Evolutionary conservation across 805 yeast species (phyloP).

Genomic region (Debaryomyces prosopidis): DNA sequence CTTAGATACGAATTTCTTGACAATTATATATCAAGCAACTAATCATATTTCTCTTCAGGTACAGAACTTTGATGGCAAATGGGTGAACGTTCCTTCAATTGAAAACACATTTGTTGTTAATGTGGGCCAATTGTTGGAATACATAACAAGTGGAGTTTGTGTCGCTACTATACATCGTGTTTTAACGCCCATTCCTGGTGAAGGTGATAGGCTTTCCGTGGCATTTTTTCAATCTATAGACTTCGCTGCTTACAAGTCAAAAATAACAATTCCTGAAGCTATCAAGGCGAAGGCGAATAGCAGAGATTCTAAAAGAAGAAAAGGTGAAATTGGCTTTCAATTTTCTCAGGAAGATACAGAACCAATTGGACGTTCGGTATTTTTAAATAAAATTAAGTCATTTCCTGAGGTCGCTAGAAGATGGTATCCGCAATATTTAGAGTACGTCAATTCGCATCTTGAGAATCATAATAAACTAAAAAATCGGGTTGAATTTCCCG

Average conservation of each 20-base stretch:
- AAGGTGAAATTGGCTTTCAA: constrained; percentile 37
- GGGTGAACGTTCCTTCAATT: constrained; percentile 54
- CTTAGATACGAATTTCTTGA: constrained; percentile 61
- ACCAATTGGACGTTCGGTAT: constrained; percentile 46
- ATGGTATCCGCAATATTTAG: constrained; percentile 41
- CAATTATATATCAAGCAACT: constrained; percentile 58
- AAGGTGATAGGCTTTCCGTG: constrained; percentile 43
- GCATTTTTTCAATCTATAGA: constrained; percentile 50
- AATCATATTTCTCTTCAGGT: constrained; percentile 53
- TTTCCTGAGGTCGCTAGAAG: constrained; percentile 42
- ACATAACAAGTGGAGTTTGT: constrained; percentile 56
- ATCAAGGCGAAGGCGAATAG: constrained; percentile 26
- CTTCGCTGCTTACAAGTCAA: constrained; percentile 29
- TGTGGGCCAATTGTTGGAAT: constrained; percentile 64
- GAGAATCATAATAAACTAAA: no score
- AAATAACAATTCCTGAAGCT: constrained; percentile 26
- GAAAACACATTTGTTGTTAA: constrained; percentile 52
- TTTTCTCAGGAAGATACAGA: constrained; percentile 31
- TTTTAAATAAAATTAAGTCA: constrained; percentile 42
- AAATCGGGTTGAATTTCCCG: no score
- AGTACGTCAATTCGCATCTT: constrained; percentile 19
- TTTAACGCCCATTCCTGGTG: constrained; percentile 36
- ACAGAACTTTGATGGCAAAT: constrained; percentile 51
- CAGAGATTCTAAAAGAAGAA: constrained; percentile 40
- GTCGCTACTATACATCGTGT: constrained; percentile 60